These are phyloP conservation scores for Boletus rubropictus DNA, from an alignment of 768 basidiomycete genomes.

Conservation along the genomic window DNA sequence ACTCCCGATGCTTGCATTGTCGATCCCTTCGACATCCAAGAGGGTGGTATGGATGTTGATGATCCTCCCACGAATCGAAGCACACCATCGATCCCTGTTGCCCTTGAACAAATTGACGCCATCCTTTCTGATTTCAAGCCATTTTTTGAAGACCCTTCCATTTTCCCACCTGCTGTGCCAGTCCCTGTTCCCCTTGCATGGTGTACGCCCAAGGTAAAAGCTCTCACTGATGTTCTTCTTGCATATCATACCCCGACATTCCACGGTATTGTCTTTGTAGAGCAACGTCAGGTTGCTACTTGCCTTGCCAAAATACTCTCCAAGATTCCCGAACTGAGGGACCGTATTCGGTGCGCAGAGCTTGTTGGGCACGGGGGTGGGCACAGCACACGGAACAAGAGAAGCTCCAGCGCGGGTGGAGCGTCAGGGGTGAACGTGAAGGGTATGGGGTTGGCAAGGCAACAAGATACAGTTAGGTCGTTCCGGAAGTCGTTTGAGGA, in stretches of 20 bases:
- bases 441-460: slow-evolving; percentile 48
- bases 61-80: slow-evolving; percentile 11
- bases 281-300: slow-evolving; percentile 75
- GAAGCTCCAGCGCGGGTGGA: slow-evolving; percentile 11
- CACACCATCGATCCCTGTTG: slow-evolving; percentile 30
- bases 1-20: slow-evolving; percentile 14
- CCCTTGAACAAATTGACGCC: slow-evolving; percentile 42
- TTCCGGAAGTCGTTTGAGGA: slow-evolving; percentile 67
- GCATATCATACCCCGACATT: slow-evolving; percentile 50
- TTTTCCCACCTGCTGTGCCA: slow-evolving; percentile 30
- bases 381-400: slow-evolving; percentile 22
- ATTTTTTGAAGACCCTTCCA: slow-evolving; percentile 33
- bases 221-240: slow-evolving; percentile 56
- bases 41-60: slow-evolving; percentile 28
- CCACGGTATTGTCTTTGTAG: slow-evolving; percentile 83
- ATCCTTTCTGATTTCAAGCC: slow-evolving; percentile 43
- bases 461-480: slow-evolving; percentile 54
- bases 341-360: slow-evolving; percentile 53
- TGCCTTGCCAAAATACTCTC: slow-evolving; percentile 62
- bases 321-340: slow-evolving; percentile 51
- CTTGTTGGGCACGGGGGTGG: slow-evolving; percentile 65
- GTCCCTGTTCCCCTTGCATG: slow-evolving; percentile 48
- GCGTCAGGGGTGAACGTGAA: slow-evolving; percentile 34
- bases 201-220: slow-evolving; percentile 68
- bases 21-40: slow-evolving; percentile 14